A percentile compares a stretch with the other conserved stretches of the same genome.
Conservation (phyloP, 1,139 yeast genomes). For the Yamadazyma taylorii region DNA sequence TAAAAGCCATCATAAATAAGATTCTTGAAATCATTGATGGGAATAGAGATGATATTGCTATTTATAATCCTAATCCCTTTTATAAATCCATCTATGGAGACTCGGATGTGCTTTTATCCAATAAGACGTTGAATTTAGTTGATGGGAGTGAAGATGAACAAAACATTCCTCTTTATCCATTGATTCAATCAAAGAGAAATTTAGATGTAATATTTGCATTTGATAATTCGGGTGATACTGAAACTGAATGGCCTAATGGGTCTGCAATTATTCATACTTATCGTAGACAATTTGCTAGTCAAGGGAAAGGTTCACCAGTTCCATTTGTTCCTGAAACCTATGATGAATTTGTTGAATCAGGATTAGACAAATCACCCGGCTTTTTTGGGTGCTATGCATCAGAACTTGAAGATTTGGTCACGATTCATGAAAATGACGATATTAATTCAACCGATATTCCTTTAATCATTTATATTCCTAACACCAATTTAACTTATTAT, state of each 20-base stretch:
- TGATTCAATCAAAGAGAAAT: conserved; percentile 67
- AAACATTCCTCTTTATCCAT: conserved; percentile 76
- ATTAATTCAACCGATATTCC: conserved; percentile 39
- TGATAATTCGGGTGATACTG: conserved; percentile 84
- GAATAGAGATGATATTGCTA: conserved; percentile 38
- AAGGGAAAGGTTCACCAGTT: conserved; percentile 41
- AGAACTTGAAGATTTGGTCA: conserved; percentile 29
- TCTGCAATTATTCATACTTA: conserved; percentile 60
- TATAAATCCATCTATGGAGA: conserved; percentile 20
- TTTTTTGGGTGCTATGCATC: conserved; percentile 44
- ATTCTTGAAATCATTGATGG: conserved; percentile 28
- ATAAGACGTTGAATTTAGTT: conserved; percentile 53
- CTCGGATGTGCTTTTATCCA: conserved; percentile 7
- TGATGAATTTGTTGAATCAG: conserved; percentile 26
- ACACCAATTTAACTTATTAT: conserved; percentile 28
- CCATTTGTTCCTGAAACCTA: conserved; percentile 40
- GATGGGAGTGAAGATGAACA: conserved; percentile 90
- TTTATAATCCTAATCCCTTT: conserved; percentile 45
- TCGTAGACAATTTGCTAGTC: conserved; percentile 46
- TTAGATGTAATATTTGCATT: conserved; percentile 79
- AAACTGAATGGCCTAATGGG: conserved; percentile 74
- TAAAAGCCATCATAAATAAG: conserved; percentile 27
- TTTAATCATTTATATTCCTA: conserved; percentile 40
- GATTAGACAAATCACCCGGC: conserved; percentile 32
- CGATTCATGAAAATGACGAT: conserved; percentile 27